Percentiles rank a stretch among this genome's conserved stretches.
phyloP scores from a whole-genome alignment of 192 early-diverging fungal genomes.

The Spizellomyces sp. region DNA sequence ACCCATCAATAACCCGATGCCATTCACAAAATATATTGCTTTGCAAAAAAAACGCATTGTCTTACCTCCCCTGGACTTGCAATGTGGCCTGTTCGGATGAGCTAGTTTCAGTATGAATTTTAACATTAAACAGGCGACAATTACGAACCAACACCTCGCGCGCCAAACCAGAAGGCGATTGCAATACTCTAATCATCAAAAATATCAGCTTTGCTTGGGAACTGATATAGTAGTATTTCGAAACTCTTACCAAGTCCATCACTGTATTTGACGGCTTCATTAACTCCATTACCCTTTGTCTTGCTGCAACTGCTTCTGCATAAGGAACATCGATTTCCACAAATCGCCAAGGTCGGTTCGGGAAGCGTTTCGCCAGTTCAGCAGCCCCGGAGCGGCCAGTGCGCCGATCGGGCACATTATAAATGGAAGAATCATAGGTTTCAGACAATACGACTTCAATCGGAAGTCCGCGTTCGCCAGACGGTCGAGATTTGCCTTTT shows the following conservation, averaged over 20 bases:
- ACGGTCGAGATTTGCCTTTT: not conserved
- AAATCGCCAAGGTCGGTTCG: conserved; percentile 83
- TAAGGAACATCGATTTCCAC: conserved; percentile 88
- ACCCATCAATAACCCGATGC: too few relatives aligned
- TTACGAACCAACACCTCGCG: conserved; percentile 69
- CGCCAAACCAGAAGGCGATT: conserved; percentile 95
- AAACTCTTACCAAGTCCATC: conserved; percentile 71
- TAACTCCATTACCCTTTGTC: conserved; percentile 64
- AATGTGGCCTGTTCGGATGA: too few relatives aligned
- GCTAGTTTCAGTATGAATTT: not conserved
- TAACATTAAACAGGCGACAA: conserved; percentile 2
- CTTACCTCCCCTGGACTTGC: too few relatives aligned
- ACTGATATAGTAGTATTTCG: too few relatives aligned
- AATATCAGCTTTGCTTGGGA: too few relatives aligned
- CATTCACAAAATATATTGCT: too few relatives aligned
- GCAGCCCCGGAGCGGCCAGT: conserved; percentile 65
- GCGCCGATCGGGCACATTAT: conserved; percentile 81
- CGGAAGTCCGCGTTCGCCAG: not conserved
- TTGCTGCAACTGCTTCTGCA: conserved; percentile 57
- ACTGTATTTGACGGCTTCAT: conserved; percentile 84
- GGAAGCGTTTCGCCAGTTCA: conserved; percentile 62
- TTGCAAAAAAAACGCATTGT: too few relatives aligned
- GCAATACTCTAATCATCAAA: conserved; percentile 71
- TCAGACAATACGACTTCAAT: not conserved
- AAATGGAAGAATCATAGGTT: conserved; percentile 25